Evolutionary conservation across 1,284 basidiomycete species (phyloP).

Genomic region (Austroboletus niveus): DNA sequence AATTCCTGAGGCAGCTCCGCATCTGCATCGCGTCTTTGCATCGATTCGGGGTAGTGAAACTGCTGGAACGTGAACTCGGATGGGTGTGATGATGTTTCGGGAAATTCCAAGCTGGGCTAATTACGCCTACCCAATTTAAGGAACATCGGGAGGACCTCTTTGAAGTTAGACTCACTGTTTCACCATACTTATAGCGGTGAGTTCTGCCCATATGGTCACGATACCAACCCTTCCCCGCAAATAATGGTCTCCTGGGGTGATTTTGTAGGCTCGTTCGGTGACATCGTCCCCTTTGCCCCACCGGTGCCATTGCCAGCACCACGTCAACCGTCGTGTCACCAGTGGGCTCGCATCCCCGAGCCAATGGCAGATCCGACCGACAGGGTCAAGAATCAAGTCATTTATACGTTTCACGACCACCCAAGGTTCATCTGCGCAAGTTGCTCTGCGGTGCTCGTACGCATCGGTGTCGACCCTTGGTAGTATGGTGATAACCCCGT

Average conservation of each 20-base stretch:
- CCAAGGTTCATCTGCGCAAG: conserved; percentile 63
- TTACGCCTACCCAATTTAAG: conserved; percentile 9
- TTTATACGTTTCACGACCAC: conserved; percentile 54
- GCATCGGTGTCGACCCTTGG: conserved; percentile 23
- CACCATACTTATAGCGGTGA: not conserved
- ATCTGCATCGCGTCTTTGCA: conserved; percentile 23
- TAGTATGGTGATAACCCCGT: not conserved
- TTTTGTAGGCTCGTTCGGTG: conserved; percentile 16
- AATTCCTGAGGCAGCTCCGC: conserved; percentile 65
- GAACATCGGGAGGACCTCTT: not conserved
- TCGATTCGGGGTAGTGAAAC: conserved; percentile 8
- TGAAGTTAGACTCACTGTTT: too few relatives aligned
- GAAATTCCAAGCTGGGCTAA: too few relatives aligned
- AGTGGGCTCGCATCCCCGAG: not conserved
- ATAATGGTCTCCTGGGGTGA: conserved; percentile 25
- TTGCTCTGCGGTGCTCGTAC: conserved; percentile 65
- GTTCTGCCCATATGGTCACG: not conserved
- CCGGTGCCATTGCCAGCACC: not conserved
- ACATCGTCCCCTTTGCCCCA: conserved; percentile 5
- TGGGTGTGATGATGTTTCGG: not conserved
- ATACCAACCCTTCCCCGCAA: not conserved
- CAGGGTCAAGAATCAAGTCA: conserved; percentile 51
- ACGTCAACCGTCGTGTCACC: not conserved
- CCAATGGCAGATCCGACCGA: conserved; percentile 27
- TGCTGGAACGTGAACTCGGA: not conserved